Base-by-base conservation (phyloP, 306 rosid species). In the Vigna trinervia region DNA sequence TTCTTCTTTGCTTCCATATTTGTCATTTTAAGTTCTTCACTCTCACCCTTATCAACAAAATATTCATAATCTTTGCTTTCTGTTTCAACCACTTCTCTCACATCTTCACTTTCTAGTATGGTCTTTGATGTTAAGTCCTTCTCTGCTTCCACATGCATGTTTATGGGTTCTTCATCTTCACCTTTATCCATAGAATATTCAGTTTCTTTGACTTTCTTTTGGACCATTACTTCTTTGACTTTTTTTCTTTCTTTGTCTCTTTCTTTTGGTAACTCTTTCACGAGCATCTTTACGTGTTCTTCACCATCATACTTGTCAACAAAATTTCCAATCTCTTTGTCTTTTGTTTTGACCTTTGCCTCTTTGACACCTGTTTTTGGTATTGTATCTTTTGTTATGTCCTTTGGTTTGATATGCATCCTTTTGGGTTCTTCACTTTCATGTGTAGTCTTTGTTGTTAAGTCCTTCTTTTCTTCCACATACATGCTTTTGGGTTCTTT, bases 31-130 rank as follows among this genome's bases (percentile, higher is more conserved):
- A 3, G 32, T 10, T 58, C 17, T 26, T 58, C 28, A 17, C 59
- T 5, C 3, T 53, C 36, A 26, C n/a, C 32, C 9, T 64, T 0
- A 64, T 38, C 50, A 0, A n/a, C 8, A 9, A 36, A 64, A 38
- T 34, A 9, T 4, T 38, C 50, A 43, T 43, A 10, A 43, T 2
- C 47, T 56, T 56, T 57, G 3, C 2, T n/a, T 57, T 23, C 28
- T 1, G 3, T 57, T 23, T 57, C 5, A 38, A 11, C 36, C 12
- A 57, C 23, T 57, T 15, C 6, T 22, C 4, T 56, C 14, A 8
- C 15, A 8, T 56, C 14, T 56, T 56, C 32, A 10, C n/a, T 20
- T 60, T 78, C 78, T 52, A 52, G 28, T 28, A 68, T 26, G 13
- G 5, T 6, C 11, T 13, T 17, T 13, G 8, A 6, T 30, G 17